A percentile compares a stretch with the other conserved stretches of the same genome.
phyloP scores from a whole-genome alignment of 345 rosid species.

The Aquilaria malaccensis region DNA sequence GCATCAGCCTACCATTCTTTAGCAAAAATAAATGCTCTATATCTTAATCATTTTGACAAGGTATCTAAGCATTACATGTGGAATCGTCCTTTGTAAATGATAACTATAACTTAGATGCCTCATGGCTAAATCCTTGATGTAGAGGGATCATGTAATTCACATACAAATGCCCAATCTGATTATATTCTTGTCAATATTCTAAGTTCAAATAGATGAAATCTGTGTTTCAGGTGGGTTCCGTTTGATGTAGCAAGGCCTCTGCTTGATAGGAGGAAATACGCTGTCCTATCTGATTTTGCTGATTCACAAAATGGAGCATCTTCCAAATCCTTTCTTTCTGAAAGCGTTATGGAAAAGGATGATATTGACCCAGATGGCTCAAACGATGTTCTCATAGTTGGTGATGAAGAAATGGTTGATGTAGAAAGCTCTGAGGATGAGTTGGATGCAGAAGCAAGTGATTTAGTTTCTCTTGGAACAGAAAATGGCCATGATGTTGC shows the following conservation, averaged over 20 bases:
- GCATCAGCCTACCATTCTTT: background rate
- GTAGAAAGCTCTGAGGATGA: constrained; percentile 42
- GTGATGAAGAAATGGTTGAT: constrained; percentile 40
- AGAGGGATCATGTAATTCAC: too few species aligned
- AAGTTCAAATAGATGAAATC: constrained; percentile 15
- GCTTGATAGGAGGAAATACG: constrained; percentile 71
- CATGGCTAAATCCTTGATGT: too few species aligned
- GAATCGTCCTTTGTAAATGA: too few species aligned
- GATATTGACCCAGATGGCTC: constrained; percentile 29
- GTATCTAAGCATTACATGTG: too few species aligned
- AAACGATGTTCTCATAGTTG: constrained; percentile 33
- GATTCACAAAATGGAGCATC: constrained; percentile 31
- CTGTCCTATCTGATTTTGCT: constrained; percentile 57
- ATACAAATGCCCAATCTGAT: background rate
- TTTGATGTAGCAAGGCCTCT: constrained; percentile 52
- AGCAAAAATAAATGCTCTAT: background rate
- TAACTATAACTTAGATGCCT: too few species aligned
- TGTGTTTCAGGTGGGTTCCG: constrained; percentile 82
- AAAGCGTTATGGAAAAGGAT: constrained; percentile 30
- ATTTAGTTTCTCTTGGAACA: constrained; percentile 12
- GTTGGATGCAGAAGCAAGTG: constrained; percentile 24
- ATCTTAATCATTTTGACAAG: too few species aligned
- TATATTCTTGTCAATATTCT: background rate
- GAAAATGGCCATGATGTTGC: constrained; percentile 31
- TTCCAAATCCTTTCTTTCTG: constrained; percentile 26